These are phyloP conservation scores for Aspergillus niger DNA, from an alignment of 2,329 filamentous ascomycete genomes.

Conservation along the genomic window DNA sequence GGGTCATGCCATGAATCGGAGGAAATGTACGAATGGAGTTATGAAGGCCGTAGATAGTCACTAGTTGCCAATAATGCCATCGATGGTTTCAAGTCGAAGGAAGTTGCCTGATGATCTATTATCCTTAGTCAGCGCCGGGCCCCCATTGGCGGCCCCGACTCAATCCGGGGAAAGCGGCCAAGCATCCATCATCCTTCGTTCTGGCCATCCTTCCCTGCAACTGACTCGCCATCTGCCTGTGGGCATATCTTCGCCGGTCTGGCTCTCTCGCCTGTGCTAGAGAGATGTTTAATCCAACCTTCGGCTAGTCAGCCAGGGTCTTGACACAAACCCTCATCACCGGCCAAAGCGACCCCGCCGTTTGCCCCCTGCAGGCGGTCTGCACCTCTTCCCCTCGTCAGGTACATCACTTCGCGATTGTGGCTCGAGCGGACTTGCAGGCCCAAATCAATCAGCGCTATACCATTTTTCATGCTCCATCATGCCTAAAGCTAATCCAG, in stretches of 20 bases:
- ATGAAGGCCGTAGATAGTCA: background rate
- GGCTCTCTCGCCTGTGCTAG: background rate
- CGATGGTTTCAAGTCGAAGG: no score
- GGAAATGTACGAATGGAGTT: background rate
- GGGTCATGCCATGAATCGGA: background rate
- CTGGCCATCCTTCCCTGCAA: background rate
- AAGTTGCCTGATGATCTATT: no score
- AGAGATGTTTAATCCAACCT: background rate
- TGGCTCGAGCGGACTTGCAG: background rate
- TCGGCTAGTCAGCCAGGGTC: background rate
- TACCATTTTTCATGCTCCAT: background rate
- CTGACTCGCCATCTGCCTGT: background rate
- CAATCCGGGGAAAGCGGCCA: constrained; percentile 4
- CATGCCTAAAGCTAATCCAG: constrained; percentile 36
- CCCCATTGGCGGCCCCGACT: background rate
- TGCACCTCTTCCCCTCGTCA: background rate
- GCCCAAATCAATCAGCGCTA: background rate
- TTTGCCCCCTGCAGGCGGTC: background rate
- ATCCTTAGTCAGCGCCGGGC: background rate
- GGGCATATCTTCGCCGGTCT: no score
- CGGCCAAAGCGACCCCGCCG: background rate
- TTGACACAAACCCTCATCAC: background rate
- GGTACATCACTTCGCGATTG: background rate
- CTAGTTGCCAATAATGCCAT: background rate
- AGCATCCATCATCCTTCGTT: background rate